Base-by-base conservation (phyloP, 2,329 filamentous ascomycete genomes). In the Seiridium unicorne region DNA sequence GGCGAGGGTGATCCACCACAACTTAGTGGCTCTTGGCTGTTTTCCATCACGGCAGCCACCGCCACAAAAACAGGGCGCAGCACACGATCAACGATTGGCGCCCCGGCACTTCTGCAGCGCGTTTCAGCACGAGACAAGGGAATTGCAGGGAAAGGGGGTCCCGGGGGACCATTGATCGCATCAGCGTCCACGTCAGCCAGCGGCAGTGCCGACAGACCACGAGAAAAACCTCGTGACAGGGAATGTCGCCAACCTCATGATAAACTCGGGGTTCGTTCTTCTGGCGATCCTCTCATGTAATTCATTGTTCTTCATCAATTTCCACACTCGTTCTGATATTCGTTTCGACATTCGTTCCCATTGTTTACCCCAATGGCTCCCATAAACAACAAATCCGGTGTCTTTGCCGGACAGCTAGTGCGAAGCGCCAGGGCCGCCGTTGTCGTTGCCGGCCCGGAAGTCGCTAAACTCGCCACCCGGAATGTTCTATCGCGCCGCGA, bases 401-500 rank as follows among this genome's bases (percentile, higher is more conserved):
- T 61, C 46, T 62, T 69, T 55, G 62, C 67, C 61, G 62, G 64
- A 2, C 61, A 65, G 57, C 54, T 70, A 40, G 54, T 70, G 60
- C 67, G 67, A 48, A 66, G 59, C 59, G 64, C 64, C 40, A 68
- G 65, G 60, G 66, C 68, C 31, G 67, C 68, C 51, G 63, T 64
- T 7, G 63, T 69, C 8, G 66, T 65, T 42, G 68, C 64, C 65
- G 68, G 66, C 47, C 66, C 66, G 53, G 67, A 64, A 38, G 63
- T 67, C 38, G 68, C 66, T 26, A 64, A 62, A 56, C 62, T 69
- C 35, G 64, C 64, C 44, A 55, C 60, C 60, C 66, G 68, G 53
- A 58, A 71, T 63, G 59, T 67, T 26, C 72, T 87, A 51, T 64
- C 75, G 26, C 77, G 77, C 60, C 84, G 88, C 59, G 80, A 81